A percentile compares a stretch with the other conserved stretches of the same genome.
These are phyloP conservation scores for Thyridium curvatum DNA, from an alignment of 2,329 filamentous ascomycete species.

Conservation along the genomic window DNA sequence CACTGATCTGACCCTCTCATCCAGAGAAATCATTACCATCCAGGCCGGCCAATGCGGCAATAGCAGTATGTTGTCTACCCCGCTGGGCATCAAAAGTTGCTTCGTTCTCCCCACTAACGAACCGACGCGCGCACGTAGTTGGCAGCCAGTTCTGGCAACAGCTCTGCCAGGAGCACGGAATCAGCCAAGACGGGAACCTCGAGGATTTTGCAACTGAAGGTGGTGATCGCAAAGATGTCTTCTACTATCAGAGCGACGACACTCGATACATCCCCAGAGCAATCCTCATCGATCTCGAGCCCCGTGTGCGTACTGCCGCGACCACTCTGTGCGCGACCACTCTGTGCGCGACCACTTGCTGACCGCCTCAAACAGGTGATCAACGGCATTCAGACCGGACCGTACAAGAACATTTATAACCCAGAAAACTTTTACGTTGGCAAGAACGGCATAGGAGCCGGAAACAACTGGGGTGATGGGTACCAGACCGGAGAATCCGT, in stretches of 20 bases:
- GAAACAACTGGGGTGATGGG: conserved; percentile 97
- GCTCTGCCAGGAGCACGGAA: conserved; percentile 95
- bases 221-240: conserved; percentile 96
- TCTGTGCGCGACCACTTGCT: background rate
- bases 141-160: conserved; percentile 99
- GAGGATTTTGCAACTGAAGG: conserved; percentile 97
- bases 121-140: conserved; percentile 50
- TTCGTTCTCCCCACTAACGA: conserved; percentile 2
- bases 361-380: conserved; percentile 52
- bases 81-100: conserved; percentile 3
- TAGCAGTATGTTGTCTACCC: conserved; percentile 73
- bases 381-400: conserved; percentile 83
- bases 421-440: conserved; percentile 98
- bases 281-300: conserved; percentile 92
- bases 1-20: conserved; percentile 7
- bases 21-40: conserved; percentile 96
- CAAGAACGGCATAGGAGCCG: conserved; percentile 87
- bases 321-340: background rate
- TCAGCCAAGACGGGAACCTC: conserved; percentile 93
- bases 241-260: conserved; percentile 99
- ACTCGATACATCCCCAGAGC: conserved; percentile 96
- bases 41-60: conserved; percentile 99
- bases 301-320: conserved; percentile 52
- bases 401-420: conserved; percentile 99
- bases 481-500: conserved; percentile 90